Percentiles rank a stretch among this genome's conserved stretches.
Conservation (phyloP, 2,329 filamentous ascomycete genomes). For the Aspergillus sp. region DNA sequence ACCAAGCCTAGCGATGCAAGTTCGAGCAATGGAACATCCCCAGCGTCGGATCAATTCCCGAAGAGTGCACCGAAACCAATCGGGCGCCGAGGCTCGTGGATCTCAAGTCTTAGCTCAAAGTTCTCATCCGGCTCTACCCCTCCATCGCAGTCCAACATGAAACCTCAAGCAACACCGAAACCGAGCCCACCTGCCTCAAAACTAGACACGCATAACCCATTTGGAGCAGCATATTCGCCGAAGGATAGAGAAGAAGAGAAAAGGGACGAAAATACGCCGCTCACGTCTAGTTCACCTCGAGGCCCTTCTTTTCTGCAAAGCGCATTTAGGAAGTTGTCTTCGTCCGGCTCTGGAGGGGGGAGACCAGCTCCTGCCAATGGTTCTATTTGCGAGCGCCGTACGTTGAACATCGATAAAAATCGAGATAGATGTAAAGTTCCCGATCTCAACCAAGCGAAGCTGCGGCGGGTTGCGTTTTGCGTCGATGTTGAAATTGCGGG, state of each 20-base stretch:
- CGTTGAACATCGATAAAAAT: slow-evolving; percentile 81
- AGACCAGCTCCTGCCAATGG: slow-evolving; percentile 57
- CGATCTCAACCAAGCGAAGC: slow-evolving; percentile 76
- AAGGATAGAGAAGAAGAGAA: slow-evolving; percentile 46
- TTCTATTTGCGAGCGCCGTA: slow-evolving; percentile 72
- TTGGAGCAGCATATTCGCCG: slow-evolving; percentile 43
- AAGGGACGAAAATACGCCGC: slow-evolving; percentile 32
- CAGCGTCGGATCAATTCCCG: slow-evolving; percentile 18
- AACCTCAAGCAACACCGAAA: slow-evolving; percentile 32
- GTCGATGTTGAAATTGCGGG: slow-evolving; percentile 97
- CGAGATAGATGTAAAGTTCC: slow-evolving; percentile 76
- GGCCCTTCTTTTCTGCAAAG: slow-evolving; percentile 73
- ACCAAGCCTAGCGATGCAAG: slow-evolving; percentile 19
- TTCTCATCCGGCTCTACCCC: slow-evolving; percentile 64
- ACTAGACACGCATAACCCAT: slow-evolving; percentile 44
- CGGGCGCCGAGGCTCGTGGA: slow-evolving; percentile 78
- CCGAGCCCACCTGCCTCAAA: slow-evolving; percentile 32
- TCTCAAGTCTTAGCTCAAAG: slow-evolving; percentile 88
- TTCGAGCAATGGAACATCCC: slow-evolving; percentile 21
- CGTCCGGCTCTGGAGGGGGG: slow-evolving; percentile 56
- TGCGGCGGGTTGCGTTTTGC: slow-evolving; percentile 88
- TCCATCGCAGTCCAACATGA: slow-evolving; percentile 37
- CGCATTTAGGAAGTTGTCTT: slow-evolving; percentile 79
- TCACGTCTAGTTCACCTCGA: slow-evolving; percentile 68
- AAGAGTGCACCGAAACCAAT: slow-evolving; percentile 32